These are phyloP conservation scores for Fistulifera pelliculosa DNA, from an alignment of 108 stramenopile genomes.

Conservation along the genomic window DNA sequence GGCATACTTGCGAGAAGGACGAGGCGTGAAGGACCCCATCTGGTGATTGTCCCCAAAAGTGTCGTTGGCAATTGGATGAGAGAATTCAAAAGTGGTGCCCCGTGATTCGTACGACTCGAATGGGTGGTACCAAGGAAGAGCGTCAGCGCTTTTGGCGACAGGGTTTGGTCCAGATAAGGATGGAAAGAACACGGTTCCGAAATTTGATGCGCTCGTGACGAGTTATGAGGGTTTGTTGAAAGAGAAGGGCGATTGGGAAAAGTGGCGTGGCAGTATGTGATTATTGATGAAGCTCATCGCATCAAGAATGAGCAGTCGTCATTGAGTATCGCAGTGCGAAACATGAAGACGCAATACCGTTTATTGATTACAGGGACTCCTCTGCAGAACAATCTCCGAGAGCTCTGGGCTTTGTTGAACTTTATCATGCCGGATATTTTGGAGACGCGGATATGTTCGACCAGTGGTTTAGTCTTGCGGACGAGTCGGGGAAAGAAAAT, in stretches of 20 bases:
- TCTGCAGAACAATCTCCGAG: slow-evolving; percentile 88
- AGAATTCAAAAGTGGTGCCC: slow-evolving; percentile 96
- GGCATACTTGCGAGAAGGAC: slow-evolving; percentile 84
- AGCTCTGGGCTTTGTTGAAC: slow-evolving; percentile 94
- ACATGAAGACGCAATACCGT: slow-evolving; percentile 75
- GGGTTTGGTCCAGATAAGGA: slow-evolving; percentile 43
- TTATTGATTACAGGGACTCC: slow-evolving; percentile 94
- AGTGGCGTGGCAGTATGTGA: slow-evolving; percentile 78
- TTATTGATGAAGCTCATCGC: slow-evolving; percentile 81
- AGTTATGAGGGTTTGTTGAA: slow-evolving; percentile 94
- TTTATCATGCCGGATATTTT: slow-evolving; percentile 95
- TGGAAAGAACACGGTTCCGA: slow-evolving; percentile 40
- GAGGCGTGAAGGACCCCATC: slow-evolving; percentile 90
- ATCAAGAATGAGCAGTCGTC: slow-evolving; percentile 97
- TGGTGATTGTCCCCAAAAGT: slow-evolving; percentile 95
- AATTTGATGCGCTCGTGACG: slow-evolving; percentile 93
- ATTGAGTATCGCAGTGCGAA: slow-evolving; percentile 72
- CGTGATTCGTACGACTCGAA: slow-evolving; percentile 67
- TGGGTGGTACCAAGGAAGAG: slow-evolving; percentile 93
- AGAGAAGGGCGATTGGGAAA: slow-evolving; percentile 72
- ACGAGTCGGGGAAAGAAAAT: slow-evolving; percentile 77
- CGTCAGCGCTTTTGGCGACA: slow-evolving; percentile 51
- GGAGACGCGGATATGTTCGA: slow-evolving; percentile 92
- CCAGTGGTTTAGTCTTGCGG: slow-evolving; percentile 82
- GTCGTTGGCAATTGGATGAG: slow-evolving; percentile 97